phyloP scores from a whole-genome alignment of 441 rosid genomes.

The Arabidopsis hybrid region DNA sequence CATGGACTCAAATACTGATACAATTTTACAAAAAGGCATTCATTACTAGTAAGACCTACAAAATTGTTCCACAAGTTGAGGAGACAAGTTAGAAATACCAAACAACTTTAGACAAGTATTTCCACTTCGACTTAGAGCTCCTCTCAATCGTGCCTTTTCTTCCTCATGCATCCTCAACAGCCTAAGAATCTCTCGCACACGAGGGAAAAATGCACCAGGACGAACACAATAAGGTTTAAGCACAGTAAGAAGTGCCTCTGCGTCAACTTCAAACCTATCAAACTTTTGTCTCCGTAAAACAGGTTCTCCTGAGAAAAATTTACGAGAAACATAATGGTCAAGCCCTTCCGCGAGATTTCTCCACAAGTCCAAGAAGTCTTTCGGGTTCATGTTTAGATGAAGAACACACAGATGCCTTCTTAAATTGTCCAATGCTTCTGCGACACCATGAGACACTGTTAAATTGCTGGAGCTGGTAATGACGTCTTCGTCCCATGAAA shows the following conservation, averaged over 20 bases:
- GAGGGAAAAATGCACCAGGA: constrained; percentile 79
- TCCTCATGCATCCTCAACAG: constrained; percentile 59
- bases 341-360: constrained; percentile 81
- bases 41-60: constrained; percentile 50
- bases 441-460: constrained; percentile 51
- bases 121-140: constrained; percentile 45
- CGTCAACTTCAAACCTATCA: constrained; percentile 56
- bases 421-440: constrained; percentile 63
- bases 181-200: constrained; percentile 65
- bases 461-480: constrained; percentile 23
- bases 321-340: constrained; percentile 67
- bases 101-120: constrained; percentile 43
- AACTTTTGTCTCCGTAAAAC: constrained; percentile 49
- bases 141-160: constrained; percentile 51
- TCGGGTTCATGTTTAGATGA: constrained; percentile 55
- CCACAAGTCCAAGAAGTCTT: constrained; percentile 85
- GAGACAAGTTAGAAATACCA: constrained; percentile 62
- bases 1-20: background rate
- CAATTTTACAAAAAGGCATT: constrained; percentile 21
- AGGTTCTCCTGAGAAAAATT: constrained; percentile 47
- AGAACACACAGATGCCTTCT: constrained; percentile 54
- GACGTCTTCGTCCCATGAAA: constrained; percentile 44
- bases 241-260: constrained; percentile 59
- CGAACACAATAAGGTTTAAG: constrained; percentile 75
- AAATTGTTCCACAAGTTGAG: constrained; percentile 56